phyloP scores from a whole-genome alignment of 78 protist genomes.

The Abeoforma whisleri region DNA sequence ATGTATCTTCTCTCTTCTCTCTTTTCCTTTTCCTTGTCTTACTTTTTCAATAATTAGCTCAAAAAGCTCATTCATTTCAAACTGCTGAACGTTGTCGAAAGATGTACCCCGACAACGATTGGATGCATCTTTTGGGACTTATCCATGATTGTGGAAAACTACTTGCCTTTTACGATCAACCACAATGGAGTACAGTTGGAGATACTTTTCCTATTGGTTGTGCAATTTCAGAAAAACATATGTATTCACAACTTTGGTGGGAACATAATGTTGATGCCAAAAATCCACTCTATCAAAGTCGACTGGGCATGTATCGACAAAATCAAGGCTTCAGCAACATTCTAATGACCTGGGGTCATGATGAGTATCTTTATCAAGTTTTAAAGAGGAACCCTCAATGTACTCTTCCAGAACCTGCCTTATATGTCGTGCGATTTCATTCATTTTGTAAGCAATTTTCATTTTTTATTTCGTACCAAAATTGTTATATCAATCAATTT shows the following conservation, averaged over 20 bases:
- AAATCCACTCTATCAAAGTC: conserved; percentile 46
- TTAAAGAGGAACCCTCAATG: conserved; percentile 24
- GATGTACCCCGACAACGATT: conserved; percentile 61
- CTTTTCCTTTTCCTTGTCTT: conserved; percentile 33
- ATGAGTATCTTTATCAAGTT: conserved; percentile 61
- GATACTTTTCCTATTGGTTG: conserved; percentile 82
- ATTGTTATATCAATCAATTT: too few relatives aligned
- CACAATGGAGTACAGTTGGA: conserved; percentile 81
- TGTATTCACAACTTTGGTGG: conserved; percentile 53
- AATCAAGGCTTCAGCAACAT: conserved; percentile 66
- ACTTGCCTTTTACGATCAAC: conserved; percentile 53
- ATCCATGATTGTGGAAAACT: conserved; percentile 80
- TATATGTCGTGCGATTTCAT: conserved; percentile 71
- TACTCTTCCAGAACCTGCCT: conserved; percentile 65
- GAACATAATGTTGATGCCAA: conserved; percentile 53
- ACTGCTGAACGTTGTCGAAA: conserved; percentile 73
- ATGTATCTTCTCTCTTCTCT: neutral
- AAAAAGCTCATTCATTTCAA: conserved; percentile 66
- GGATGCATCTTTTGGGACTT: conserved; percentile 75
- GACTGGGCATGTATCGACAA: conserved; percentile 58
- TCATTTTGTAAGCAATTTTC: too few relatives aligned
- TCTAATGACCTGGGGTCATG: conserved; percentile 81
- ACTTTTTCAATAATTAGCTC: conserved; percentile 68
- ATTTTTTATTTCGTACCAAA: too few relatives aligned
- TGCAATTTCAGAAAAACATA: conserved; percentile 37